Percentiles rank a stretch among this genome's conserved stretches.
Conservation (phyloP, 176 grass and related monocot genomes). For the Luzula sylvatica region DNA sequence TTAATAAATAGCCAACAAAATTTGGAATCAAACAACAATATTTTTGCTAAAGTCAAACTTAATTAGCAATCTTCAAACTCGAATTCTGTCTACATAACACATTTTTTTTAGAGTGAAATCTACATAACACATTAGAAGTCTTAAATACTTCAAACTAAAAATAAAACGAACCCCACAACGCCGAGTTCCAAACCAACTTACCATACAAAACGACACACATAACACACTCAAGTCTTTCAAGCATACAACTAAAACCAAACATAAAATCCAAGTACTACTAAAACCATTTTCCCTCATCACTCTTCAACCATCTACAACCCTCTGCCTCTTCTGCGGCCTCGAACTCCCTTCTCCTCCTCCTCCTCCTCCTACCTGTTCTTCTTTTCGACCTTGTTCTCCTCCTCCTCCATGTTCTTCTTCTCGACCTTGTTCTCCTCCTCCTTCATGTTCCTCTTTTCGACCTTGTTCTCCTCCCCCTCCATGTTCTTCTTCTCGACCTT, state of each 20-base stretch:
- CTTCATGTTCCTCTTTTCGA: too few species aligned
- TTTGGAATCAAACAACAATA: too few species aligned
- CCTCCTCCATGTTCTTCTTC: conserved; percentile 19
- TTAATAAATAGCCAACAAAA: too few species aligned
- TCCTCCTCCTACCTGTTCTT: conserved; percentile 27
- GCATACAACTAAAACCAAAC: neutral
- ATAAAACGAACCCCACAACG: neutral
- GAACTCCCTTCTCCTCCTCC: conserved; percentile 13
- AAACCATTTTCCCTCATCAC: neutral
- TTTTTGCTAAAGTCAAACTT: too few species aligned
- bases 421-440: conserved; percentile 5
- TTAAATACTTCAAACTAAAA: neutral
- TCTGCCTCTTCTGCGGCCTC: conserved; percentile 31
- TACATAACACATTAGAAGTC: too few species aligned
- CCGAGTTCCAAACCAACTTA: neutral
- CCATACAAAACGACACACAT: neutral
- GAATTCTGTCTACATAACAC: too few species aligned
- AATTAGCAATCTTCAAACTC: too few species aligned
- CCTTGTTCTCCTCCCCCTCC: too few species aligned
- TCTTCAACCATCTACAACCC: conserved; percentile 4
- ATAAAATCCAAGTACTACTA: neutral
- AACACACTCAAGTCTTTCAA: neutral
- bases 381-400: conserved; percentile 25
- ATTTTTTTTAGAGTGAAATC: too few species aligned
- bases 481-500: too few species aligned